phyloP scores from a whole-genome alignment of 1,284 basidiomycete genomes.

The Thecaphora frezii region DNA sequence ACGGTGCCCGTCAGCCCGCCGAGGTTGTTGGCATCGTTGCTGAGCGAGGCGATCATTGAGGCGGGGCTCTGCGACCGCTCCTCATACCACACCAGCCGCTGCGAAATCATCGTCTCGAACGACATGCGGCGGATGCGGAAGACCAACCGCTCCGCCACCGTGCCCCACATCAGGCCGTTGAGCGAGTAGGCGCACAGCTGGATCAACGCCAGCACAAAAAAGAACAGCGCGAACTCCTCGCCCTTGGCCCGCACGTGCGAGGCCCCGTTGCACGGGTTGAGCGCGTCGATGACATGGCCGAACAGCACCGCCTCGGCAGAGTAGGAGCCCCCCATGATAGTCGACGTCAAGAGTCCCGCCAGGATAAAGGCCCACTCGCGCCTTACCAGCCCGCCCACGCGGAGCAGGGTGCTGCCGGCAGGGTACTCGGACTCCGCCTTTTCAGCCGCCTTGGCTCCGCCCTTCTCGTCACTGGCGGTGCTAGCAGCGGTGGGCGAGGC shows the following conservation, averaged over 20 bases:
- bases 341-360: conserved; percentile 30
- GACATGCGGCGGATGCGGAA: conserved; percentile 34
- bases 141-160: conserved; percentile 46
- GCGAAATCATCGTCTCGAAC: conserved; percentile 38
- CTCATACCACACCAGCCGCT: conserved; percentile 41
- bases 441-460: conserved; percentile 6
- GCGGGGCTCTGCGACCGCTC: conserved; percentile 25
- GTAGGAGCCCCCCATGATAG: conserved; percentile 48
- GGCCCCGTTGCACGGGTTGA: conserved; percentile 46
- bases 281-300: conserved; percentile 49
- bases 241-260: conserved; percentile 25
- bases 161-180: conserved; percentile 43
- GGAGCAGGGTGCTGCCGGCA: conserved; percentile 17
- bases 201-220: conserved; percentile 47
- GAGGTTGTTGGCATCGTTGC: conserved; percentile 43
- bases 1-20: conserved; percentile 45
- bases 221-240: conserved; percentile 39
- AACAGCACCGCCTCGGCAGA: conserved; percentile 50
- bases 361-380: conserved; percentile 37
- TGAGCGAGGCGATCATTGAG: conserved; percentile 40
- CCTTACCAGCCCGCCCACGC: conserved; percentile 27
- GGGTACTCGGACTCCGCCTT: conserved; percentile 14
- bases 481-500: too few species aligned
- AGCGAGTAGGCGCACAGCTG: conserved; percentile 43
- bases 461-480: conserved; percentile 2